Evolutionary conservation across 2,329 filamentous ascomycete species (phyloP), one percentile per base, ranked within the genome.

Genomic region (Colletotrichum caudatum): DNA sequence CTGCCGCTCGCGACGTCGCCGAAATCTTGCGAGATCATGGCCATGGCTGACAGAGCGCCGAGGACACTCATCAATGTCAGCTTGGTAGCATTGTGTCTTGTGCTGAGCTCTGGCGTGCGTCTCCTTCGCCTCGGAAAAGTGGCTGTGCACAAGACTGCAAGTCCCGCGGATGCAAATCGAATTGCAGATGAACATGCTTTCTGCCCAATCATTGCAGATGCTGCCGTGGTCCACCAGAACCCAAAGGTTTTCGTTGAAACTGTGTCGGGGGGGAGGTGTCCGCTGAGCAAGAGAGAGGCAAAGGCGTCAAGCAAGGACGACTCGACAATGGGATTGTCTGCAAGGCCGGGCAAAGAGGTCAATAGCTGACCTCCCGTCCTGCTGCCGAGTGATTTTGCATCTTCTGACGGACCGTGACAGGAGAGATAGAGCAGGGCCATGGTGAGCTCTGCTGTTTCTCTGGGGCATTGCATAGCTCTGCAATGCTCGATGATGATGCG

Each of bases 361-460:
- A 86, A 46, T 35, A 39, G n/a, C n/a, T 29, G 44, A 44, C 54
- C 16, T 18, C 26, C 11, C 3, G 4, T 54, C 26, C n/a, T 23
- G 26, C 12, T 35, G 16, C 16, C 26, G 5, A 53, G 29, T 9
- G 41, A 12, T 7, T 57, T 48, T 23, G 37, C 12, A 18, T 14
- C n/a, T 46, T 14, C 39, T 3, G 26, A 33, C 14, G 84, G 83
- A 26, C 73, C 74, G 12, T 80, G 77, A 65, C 83, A 85, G 44
- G 78, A 76, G 3, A 79, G 77, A 44, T 76, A 72, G 3, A 80
- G 71, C 1, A 85, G 72, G 7, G 79, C 76, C 12, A 79, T 77
- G 39, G 87, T 72, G 7, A 88, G 78, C 2, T 77, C 78, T 73
- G 83, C 80, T 5, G 80, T 83, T 75, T 88, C 86, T 1, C 78